phyloP scores from a whole-genome alignment of 225 moss, liverwort and hornwort species.

The Climacium dendroides region DNA sequence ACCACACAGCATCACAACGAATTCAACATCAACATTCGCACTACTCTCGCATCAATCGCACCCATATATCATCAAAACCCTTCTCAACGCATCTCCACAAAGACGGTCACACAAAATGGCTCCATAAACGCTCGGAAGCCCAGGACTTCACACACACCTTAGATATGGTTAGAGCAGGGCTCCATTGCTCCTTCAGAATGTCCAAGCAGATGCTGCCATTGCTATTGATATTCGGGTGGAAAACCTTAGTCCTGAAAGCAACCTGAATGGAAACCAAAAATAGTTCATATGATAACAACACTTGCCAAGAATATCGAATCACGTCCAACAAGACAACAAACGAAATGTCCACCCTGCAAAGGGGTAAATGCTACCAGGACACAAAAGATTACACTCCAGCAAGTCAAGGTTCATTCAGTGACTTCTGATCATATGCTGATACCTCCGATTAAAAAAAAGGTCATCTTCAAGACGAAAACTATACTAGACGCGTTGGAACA shows the following conservation, averaged over 20 bases:
- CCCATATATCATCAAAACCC: neutral
- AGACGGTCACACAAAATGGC: neutral
- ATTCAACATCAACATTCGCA: neutral
- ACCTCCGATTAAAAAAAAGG: neutral
- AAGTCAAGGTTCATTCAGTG: neutral
- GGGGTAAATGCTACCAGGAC: neutral
- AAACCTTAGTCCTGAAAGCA: conserved; percentile 99
- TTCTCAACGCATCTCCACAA: neutral
- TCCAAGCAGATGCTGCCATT: conserved; percentile 97
- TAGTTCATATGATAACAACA: neutral
- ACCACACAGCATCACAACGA: neutral
- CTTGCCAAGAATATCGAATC: neutral
- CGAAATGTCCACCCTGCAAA: neutral
- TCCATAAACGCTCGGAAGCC: neutral
- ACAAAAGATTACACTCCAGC: neutral
- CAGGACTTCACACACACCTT: conserved; percentile 28
- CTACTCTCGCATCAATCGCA: neutral
- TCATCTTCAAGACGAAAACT: neutral
- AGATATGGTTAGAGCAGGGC: conserved; percentile 87
- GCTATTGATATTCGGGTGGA: conserved; percentile 96
- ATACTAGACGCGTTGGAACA: neutral
- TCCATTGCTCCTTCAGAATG: conserved; percentile 98
- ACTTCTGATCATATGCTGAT: neutral
- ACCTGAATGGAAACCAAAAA: conserved; percentile 28
- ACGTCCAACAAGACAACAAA: neutral